Percentiles rank a stretch among this genome's conserved stretches.
phyloP scores from a whole-genome alignment of 2,329 filamentous ascomycete species.

The Neofusicoccum sp. region DNA sequence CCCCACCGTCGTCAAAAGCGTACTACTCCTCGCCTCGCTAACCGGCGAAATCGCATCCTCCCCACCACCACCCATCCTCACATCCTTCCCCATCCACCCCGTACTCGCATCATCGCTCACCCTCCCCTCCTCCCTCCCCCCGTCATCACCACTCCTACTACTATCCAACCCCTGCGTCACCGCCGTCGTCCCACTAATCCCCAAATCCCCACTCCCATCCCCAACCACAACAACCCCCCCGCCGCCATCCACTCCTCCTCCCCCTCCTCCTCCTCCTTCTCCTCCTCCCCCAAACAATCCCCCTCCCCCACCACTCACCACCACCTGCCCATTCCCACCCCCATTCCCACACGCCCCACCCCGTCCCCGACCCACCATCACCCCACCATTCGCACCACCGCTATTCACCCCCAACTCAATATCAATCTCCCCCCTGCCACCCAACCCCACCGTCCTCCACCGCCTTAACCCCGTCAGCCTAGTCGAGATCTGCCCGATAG shows the following conservation, averaged over 20 bases:
- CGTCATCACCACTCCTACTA: not conserved
- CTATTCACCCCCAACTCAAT: not conserved
- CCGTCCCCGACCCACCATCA: not conserved
- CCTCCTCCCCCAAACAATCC: not conserved
- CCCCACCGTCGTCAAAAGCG: not conserved
- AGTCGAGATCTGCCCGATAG: not conserved
- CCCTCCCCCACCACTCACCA: not conserved
- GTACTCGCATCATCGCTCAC: not conserved
- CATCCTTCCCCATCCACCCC: not conserved
- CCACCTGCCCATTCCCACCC: no score
- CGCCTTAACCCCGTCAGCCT: not conserved
- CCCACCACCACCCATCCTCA: not conserved
- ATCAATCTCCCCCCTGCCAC: not conserved
- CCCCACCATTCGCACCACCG: not conserved
- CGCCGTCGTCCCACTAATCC: not conserved
- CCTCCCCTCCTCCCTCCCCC: not conserved
- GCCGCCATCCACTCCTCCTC: not conserved
- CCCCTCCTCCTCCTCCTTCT: not conserved
- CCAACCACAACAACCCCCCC: not conserved
- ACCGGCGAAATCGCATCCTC: not conserved
- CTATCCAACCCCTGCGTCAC: no score
- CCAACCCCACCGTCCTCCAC: not conserved
- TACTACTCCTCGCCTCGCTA: constrained; percentile 7
- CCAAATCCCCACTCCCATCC: not conserved
- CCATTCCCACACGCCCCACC: no score